phyloP scores from a whole-genome alignment of 2,329 filamentous ascomycete genomes.

The Tolypocladium cylindrosporum region DNA sequence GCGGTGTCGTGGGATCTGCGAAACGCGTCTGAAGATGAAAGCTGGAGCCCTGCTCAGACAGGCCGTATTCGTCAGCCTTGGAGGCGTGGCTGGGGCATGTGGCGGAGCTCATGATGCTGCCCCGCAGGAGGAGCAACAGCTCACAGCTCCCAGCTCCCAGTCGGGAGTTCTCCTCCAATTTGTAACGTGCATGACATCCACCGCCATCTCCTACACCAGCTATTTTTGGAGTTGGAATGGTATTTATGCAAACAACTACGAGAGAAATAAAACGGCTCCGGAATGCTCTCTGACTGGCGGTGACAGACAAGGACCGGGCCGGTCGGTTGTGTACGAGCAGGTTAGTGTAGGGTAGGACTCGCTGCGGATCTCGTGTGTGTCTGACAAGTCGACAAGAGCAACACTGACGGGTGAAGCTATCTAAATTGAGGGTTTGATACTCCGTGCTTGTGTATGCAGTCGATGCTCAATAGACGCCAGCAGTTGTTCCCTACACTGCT shows the following conservation, averaged over 20 bases:
- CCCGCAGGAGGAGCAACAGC: not conserved
- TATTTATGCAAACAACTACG: not conserved
- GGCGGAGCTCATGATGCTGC: slow-evolving; percentile 1
- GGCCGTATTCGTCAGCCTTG: slow-evolving; percentile 19
- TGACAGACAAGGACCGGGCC: not conserved
- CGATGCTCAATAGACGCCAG: too few species aligned
- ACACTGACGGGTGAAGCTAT: not conserved
- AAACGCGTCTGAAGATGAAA: slow-evolving; percentile 1
- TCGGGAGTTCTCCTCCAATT: not conserved
- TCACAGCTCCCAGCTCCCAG: not conserved
- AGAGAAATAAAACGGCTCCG: not conserved
- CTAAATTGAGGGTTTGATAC: not conserved
- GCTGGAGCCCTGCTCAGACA: slow-evolving; percentile 16
- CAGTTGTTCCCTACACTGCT: not conserved
- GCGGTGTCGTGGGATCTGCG: slow-evolving; percentile 11
- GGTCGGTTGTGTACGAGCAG: not conserved
- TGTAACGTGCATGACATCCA: not conserved
- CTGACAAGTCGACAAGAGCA: not conserved
- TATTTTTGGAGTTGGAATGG: not conserved
- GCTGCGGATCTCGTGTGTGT: not conserved
- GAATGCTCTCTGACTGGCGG: not conserved
- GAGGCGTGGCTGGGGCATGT: slow-evolving; percentile 16
- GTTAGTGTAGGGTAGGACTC: not conserved
- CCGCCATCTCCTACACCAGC: not conserved
- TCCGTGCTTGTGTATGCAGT: not conserved